Evolutionary conservation across 176 grass and related monocot species (phyloP), one percentile per base, ranked within the genome.

Genomic region (Themeda triandra): DNA sequence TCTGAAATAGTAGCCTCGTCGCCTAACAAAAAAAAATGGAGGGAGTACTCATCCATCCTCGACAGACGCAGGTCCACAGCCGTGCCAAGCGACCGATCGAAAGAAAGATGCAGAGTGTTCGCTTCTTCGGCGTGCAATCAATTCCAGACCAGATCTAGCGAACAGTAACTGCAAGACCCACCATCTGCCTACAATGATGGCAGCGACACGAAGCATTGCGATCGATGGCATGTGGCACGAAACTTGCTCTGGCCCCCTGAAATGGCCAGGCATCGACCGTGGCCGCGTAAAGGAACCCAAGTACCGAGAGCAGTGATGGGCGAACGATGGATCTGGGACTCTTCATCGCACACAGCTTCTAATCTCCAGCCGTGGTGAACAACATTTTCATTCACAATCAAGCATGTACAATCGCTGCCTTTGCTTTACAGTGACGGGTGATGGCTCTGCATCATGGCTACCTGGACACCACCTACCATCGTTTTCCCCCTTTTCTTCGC

Each of bases 101-200:
- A 54, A 40, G 42, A 66, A 53, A 39, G 41, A 66, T 10, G 44
- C 23, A 49, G 12, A 6, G 45, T 27, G 0, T 63, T 28, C 37
- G 23, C 54, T 4, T 10, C 54, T 6, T 59, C 23, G 8, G 21
- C 53, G 10, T 58, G 53, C 54, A 63, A 82, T 83, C 49, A 51
- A 23, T 78, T n/a, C 30, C 3, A n/a, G 18, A 76, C 63, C 53
- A 68, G 79, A 83, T 88, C 86, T 51, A 48, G 63, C 64, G 54
- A 69, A 72, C 74, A 53, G 14, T 18, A 48, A 6, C 54, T 10
- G 54, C 32, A 63, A 21, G n/a, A 51, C 51, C 30, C 63, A 18
- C 71, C 30, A 24, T 33, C 17, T 6, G n/a, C n/a, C 15, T 6
- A 8, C 10, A 10, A 2, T 18, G 76, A 66, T 66, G 31, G 51